Evolutionary conservation across 2,329 filamentous ascomycete genomes (phyloP).

Genomic region (Pleoardoris graminearum): DNA sequence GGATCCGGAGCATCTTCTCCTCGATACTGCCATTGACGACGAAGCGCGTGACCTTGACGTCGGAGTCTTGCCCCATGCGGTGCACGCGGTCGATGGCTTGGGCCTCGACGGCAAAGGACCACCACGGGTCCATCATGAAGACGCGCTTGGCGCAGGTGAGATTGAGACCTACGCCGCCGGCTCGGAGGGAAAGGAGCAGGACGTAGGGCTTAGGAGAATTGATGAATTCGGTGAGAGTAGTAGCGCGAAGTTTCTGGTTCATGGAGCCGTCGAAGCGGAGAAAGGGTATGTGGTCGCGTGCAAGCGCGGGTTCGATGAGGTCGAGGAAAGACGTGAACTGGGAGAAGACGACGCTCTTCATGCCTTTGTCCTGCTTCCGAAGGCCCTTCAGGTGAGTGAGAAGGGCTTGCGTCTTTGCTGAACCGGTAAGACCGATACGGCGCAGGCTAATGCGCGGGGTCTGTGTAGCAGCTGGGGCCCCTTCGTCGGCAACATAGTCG

Average conservation of each 20-base stretch:
- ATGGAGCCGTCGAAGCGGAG: conserved; percentile 92
- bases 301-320: conserved; percentile 81
- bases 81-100: conserved; percentile 98
- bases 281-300: conserved; percentile 70
- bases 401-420: conserved; percentile 84
- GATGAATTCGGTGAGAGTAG: conserved; percentile 74
- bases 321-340: conserved; percentile 97
- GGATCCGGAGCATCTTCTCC: conserved; percentile 89
- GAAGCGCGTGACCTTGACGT: conserved; percentile 85
- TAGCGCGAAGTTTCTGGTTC: conserved; percentile 79
- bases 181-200: conserved; percentile 80
- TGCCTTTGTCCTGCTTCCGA: conserved; percentile 65
- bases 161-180: conserved; percentile 92
- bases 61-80: conserved; percentile 88
- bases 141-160: conserved; percentile 86
- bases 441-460: conserved; percentile 62
- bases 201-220: conserved; percentile 64
- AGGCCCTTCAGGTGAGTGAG: conserved; percentile 73
- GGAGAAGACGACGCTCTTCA: conserved; percentile 92
- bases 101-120: conserved; percentile 95
- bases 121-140: conserved; percentile 99
- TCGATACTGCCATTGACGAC: conserved; percentile 91
- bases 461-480: conserved; percentile 32
- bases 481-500: conserved; percentile 58
- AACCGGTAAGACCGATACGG: conserved; percentile 69